These are phyloP conservation scores for Chlorella sorokiniana DNA, from an alignment of 139 green algal genomes.

Conservation along the genomic window DNA sequence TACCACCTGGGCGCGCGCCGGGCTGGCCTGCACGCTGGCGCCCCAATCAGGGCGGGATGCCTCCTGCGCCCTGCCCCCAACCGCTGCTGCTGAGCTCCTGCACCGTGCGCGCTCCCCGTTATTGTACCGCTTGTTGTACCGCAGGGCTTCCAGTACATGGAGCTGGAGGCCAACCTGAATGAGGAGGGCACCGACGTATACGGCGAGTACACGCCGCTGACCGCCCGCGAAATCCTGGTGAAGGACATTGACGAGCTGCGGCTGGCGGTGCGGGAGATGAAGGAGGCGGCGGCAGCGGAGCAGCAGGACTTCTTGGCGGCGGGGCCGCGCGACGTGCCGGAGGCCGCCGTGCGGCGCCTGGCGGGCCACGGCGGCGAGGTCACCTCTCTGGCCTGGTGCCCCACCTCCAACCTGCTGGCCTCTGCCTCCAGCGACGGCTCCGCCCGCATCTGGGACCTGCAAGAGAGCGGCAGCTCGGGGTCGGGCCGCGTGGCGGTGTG, in stretches of 20 bases:
- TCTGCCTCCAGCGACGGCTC: conserved; percentile 84
- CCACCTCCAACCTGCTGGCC: conserved; percentile 71
- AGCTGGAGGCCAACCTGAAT: conserved; percentile 96
- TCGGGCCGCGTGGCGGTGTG: conserved; percentile 20
- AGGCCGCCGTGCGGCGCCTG: conserved; percentile 58
- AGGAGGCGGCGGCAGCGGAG: conserved; percentile 45
- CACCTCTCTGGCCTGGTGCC: conserved; percentile 90
- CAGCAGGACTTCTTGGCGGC: conserved; percentile 53
- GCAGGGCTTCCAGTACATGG: conserved; percentile 96
- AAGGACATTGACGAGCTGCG: conserved; percentile 80
- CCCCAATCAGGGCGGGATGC: no score
- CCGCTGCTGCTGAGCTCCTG: no score
- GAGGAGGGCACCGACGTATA: conserved; percentile 79
- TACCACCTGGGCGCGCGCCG: background rate
- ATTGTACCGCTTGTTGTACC: background rate
- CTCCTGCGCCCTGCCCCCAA: no score
- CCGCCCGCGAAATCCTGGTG: conserved; percentile 85
- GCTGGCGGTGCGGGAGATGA: conserved; percentile 32
- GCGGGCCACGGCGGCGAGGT: conserved; percentile 84
- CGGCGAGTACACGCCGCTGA: conserved; percentile 86
- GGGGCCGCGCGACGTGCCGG: conserved; percentile 28
- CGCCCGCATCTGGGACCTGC: conserved; percentile 85
- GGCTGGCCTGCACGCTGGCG: no score
- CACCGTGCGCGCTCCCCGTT: no score
- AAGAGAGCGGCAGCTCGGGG: conserved; percentile 13